These are phyloP conservation scores for Scytalidium lignicola DNA, from an alignment of 2,329 filamentous ascomycete species.

Conservation along the genomic window DNA sequence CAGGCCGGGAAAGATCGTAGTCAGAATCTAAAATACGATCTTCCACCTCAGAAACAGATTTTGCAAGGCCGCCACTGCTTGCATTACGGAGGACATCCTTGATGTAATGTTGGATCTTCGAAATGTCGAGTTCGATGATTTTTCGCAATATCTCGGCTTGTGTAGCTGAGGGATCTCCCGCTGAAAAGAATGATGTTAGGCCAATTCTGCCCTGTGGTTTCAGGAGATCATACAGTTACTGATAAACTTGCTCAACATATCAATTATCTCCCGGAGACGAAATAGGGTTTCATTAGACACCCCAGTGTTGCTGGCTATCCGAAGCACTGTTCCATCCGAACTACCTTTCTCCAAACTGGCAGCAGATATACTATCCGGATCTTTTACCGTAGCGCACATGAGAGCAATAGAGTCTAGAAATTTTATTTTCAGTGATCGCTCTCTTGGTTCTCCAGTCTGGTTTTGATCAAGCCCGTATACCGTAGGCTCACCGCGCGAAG, in stretches of 20 bases:
- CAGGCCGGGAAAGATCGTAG: background rate
- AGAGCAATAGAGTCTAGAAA: constrained; percentile 31
- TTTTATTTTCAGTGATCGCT: constrained; percentile 19
- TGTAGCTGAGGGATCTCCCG: too few species aligned
- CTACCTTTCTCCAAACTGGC: constrained; percentile 25
- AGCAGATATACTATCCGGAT: constrained; percentile 25
- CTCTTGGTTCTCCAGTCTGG: constrained; percentile 7
- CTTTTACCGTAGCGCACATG: constrained; percentile 21
- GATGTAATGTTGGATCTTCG: constrained; percentile 15
- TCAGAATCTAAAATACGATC: constrained; percentile 1
- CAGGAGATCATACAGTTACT: constrained; percentile 15
- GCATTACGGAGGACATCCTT: constrained; percentile 16
- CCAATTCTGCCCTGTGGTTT: background rate
- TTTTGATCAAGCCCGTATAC: constrained; percentile 19
- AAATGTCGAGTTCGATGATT: constrained; percentile 14
- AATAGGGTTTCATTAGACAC: constrained; percentile 13
- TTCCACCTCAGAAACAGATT: constrained; percentile 20
- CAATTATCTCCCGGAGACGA: constrained; percentile 16
- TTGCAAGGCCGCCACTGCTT: background rate
- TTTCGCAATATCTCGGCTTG: constrained; percentile 11
- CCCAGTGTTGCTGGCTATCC: constrained; percentile 27
- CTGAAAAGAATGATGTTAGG: constrained; percentile 4
- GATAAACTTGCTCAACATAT: constrained; percentile 15
- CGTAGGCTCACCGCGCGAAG: constrained; percentile 23
- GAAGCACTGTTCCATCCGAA: constrained; percentile 20